A percentile compares a stretch with the other conserved stretches of the same genome.
These are phyloP conservation scores for Gaeumannomyces tritici DNA, from an alignment of 2,329 filamentous ascomycete genomes.

Conservation along the genomic window DNA sequence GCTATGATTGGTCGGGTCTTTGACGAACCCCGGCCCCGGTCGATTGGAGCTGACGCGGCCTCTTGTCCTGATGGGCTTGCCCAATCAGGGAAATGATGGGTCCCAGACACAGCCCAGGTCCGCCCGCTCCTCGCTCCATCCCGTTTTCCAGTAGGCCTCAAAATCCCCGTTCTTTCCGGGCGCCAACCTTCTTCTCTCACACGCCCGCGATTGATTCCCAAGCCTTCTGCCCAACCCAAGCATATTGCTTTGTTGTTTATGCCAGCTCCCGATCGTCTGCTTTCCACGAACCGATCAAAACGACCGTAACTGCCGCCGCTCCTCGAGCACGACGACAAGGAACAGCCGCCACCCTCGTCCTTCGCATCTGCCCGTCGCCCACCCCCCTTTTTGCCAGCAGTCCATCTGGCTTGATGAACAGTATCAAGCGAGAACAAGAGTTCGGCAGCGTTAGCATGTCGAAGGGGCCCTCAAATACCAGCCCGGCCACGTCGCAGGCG, in stretches of 20 bases:
- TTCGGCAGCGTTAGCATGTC: slow-evolving; percentile 3
- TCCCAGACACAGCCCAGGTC: background rate
- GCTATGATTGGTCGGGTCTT: background rate
- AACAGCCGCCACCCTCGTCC: background rate
- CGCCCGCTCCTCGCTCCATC: slow-evolving; percentile 1
- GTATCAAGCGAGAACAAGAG: slow-evolving; percentile 1
- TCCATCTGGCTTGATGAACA: background rate
- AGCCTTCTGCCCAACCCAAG: background rate
- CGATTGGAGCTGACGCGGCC: slow-evolving; percentile 5
- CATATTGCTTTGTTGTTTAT: background rate
- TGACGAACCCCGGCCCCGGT: background rate
- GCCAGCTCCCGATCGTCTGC: no score
- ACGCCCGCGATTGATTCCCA: background rate
- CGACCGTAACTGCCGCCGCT: background rate
- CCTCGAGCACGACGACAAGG: background rate
- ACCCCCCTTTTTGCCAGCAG: background rate
- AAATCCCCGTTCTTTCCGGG: background rate
- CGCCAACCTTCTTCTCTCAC: background rate
- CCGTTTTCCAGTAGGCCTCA: slow-evolving; percentile 4
- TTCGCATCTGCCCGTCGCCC: background rate
- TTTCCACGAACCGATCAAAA: background rate
- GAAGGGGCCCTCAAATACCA: slow-evolving; percentile 9
- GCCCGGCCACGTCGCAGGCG: slow-evolving; percentile 19
- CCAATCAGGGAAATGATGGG: slow-evolving; percentile 3
- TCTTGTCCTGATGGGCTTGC: slow-evolving; percentile 4